A percentile compares a stretch with the other conserved stretches of the same genome.
These are phyloP conservation scores for Poa pratensis DNA, from an alignment of 176 grass and related monocot genomes.

Conservation along the genomic window DNA sequence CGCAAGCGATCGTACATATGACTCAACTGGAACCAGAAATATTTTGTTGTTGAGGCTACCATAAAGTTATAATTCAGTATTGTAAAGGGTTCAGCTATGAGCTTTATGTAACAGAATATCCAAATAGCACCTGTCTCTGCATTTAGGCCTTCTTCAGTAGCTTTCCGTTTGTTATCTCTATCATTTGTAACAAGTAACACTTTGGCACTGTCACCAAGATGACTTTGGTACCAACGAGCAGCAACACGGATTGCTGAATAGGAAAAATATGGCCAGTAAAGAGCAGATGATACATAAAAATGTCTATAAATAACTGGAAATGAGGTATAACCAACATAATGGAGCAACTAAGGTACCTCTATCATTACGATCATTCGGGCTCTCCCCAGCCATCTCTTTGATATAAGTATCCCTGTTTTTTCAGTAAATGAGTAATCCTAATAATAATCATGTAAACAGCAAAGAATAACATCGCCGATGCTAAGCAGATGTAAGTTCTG, in stretches of 20 bases:
- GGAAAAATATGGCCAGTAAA: slow-evolving; percentile 20
- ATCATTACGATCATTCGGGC: slow-evolving; percentile 96
- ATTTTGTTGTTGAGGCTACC: slow-evolving; percentile 36
- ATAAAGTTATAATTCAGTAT: slow-evolving; percentile 21
- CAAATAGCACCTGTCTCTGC: slow-evolving; percentile 72
- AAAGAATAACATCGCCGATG: slow-evolving; percentile 2
- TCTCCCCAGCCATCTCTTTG: slow-evolving; percentile 95
- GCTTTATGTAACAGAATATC: slow-evolving; percentile 13
- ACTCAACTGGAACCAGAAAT: slow-evolving; percentile 74
- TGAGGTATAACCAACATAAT: background rate
- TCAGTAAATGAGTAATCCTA: slow-evolving; percentile 32
- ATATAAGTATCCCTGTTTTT: slow-evolving; percentile 89
- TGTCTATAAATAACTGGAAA: slow-evolving; percentile 5
- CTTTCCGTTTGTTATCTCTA: slow-evolving; percentile 87
- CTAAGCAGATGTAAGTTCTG: background rate
- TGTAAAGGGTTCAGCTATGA: background rate
- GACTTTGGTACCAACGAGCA: slow-evolving; percentile 93
- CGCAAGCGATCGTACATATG: slow-evolving; percentile 85
- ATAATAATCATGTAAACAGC: background rate
- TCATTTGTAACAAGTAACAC: slow-evolving; percentile 92
- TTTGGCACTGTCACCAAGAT: slow-evolving; percentile 69
- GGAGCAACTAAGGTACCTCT: slow-evolving; percentile 59
- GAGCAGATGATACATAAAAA: background rate
- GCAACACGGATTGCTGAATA: slow-evolving; percentile 89
- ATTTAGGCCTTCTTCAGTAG: slow-evolving; percentile 81